Evolutionary conservation across 352 stramenopile genomes (phyloP), one percentile per base, ranked within the genome.

Genomic region (Globisporangium irregulare): DNA sequence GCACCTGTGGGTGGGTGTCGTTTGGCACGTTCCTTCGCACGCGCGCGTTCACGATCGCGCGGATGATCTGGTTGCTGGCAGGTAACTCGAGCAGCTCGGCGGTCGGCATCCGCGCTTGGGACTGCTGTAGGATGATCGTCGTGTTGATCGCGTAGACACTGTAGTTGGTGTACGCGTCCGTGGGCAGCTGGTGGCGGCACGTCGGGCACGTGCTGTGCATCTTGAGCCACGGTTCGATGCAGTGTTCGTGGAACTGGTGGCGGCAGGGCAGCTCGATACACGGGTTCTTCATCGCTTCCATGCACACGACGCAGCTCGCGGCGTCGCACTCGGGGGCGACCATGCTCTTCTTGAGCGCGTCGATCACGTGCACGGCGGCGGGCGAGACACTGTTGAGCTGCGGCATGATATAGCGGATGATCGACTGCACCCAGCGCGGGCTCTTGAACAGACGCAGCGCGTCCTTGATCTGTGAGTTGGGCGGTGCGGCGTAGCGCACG

Each of bases 101-200:
- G 3, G 85, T 84, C 1, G 88, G 82, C 78, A 96, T 85, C 43
- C 79, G 80, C 29, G 88, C 88, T 43, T 96, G 88, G 2, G 83
- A 91, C 66, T 94, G 84, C 70, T 94, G 88, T 63, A 96, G 64
- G 55, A 96, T 91, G 72, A 96, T 94, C 41, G 88, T 96, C 22
- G 88, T 96, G 73, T 96, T 96, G 77, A 96, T 96, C 41, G 88
- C 86, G 73, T 94, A 94, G 61, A 94, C 85, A 59, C 86, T 94
- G 79, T 94, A 96, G 65, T 91, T 94, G n/a, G 85, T 87, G 69
- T 81, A 89, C 27, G 81, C 77, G 59, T 96, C 89, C 0, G 83
- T 95, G 4, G 89, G 89, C 6, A 96, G 69, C 59, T 95, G 87
- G 57, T 88, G 73, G 41, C 89, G 86, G 65, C 89, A 96, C 1